Evolutionary conservation across 768 basidiomycete genomes (phyloP).

Genomic region (Suillus bovinus): DNA sequence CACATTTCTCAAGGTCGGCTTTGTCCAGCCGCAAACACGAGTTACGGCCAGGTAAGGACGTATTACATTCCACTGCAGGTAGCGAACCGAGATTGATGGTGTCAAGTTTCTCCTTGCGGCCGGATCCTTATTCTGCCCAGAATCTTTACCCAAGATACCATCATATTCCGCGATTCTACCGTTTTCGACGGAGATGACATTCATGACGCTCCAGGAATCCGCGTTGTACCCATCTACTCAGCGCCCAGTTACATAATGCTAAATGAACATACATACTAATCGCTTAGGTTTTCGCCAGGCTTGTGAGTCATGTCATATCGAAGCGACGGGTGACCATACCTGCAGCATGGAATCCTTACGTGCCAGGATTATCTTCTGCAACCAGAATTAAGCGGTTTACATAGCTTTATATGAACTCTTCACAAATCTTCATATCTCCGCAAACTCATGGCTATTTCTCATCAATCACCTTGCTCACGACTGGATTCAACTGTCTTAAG

Average conservation of each 20-base stretch:
- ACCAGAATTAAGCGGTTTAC: not conserved
- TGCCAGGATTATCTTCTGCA: not conserved
- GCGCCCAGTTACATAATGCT: not conserved
- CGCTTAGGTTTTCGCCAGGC: not conserved
- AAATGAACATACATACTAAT: no score
- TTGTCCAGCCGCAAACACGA: not conserved
- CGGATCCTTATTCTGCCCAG: constrained; percentile 2
- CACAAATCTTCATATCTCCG: constrained; percentile 6
- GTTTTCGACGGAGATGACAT: constrained; percentile 6
- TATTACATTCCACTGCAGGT: constrained; percentile 2
- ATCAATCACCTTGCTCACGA: not conserved
- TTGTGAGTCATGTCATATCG: constrained; percentile 4
- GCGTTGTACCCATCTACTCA: no score
- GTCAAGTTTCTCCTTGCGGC: not conserved
- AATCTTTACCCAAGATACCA: constrained; percentile 1
- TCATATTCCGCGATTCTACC: constrained; percentile 4
- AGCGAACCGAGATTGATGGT: not conserved
- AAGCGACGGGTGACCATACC: not conserved
- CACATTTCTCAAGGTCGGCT: constrained; percentile 1
- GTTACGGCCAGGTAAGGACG: not conserved
- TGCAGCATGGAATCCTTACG: not conserved
- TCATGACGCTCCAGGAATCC: no score
- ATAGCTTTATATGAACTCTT: constrained; percentile 4
- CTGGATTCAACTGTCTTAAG: not conserved
- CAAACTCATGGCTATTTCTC: not conserved